Evolutionary conservation across 495 filamentous ascomycete species (phyloP).

Genomic region (Glonium stellatum): DNA sequence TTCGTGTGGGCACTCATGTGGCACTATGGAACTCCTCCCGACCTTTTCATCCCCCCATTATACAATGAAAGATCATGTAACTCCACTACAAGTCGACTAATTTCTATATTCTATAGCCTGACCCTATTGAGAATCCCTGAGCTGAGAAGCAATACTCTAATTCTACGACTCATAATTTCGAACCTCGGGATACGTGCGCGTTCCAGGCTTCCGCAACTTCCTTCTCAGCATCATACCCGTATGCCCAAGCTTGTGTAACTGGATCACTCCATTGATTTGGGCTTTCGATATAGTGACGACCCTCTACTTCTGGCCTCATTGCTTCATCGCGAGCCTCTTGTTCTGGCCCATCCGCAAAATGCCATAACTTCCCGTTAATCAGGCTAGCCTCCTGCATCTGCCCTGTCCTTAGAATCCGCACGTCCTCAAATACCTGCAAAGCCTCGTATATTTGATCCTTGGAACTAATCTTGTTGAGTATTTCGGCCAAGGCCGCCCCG

Average conservation of each 20-base stretch:
- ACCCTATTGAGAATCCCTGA: too few species aligned
- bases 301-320: slow-evolving; percentile 38
- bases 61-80: too few species aligned
- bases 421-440: slow-evolving; percentile 26
- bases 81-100: too few species aligned
- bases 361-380: slow-evolving; percentile 39
- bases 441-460: slow-evolving; percentile 1
- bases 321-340: slow-evolving; percentile 40
- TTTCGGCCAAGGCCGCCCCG: slow-evolving; percentile 30
- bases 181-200: neutral
- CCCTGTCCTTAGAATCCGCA: slow-evolving; percentile 20
- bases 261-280: slow-evolving; percentile 48
- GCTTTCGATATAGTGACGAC: slow-evolving; percentile 32
- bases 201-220: slow-evolving; percentile 19
- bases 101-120: too few species aligned
- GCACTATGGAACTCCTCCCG: too few species aligned
- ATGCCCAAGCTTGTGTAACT: slow-evolving; percentile 41
- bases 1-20: too few species aligned
- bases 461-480: slow-evolving; percentile 11
- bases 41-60: too few species aligned
- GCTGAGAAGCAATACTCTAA: too few species aligned
- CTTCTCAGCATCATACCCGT: slow-evolving; percentile 44
- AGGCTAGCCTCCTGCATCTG: slow-evolving; percentile 32
- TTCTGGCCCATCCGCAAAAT: slow-evolving; percentile 42
- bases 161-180: neutral